These are phyloP conservation scores for Xylaria scruposa DNA, from an alignment of 495 filamentous ascomycete species.

Conservation along the genomic window DNA sequence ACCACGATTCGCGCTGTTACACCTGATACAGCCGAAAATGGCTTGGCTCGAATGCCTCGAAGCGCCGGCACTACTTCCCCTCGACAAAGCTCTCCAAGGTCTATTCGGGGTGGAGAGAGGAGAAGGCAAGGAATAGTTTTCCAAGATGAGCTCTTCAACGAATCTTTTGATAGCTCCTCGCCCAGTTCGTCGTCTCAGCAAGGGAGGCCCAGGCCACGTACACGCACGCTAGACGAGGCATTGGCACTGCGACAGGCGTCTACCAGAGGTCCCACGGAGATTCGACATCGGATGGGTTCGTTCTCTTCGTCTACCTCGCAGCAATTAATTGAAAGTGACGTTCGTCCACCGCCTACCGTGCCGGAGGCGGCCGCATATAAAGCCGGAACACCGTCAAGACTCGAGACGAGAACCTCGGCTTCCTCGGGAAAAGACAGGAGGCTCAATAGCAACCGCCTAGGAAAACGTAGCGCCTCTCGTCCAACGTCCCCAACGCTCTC, in stretches of 20 bases:
- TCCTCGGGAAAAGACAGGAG: slow-evolving; percentile 54
- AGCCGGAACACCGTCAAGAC: slow-evolving; percentile 43
- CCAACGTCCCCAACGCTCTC: slow-evolving; percentile 57
- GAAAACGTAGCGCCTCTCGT: slow-evolving; percentile 56
- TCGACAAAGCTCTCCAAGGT: slow-evolving; percentile 50
- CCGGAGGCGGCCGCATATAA: slow-evolving; percentile 48
- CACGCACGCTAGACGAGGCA: slow-evolving; percentile 59
- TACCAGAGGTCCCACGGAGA: slow-evolving; percentile 44
- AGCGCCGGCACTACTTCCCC: slow-evolving; percentile 45
- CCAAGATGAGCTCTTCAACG: slow-evolving; percentile 51
- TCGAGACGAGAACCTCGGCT: slow-evolving; percentile 45
- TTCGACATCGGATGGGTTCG: slow-evolving; percentile 51
- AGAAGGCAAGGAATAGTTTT: slow-evolving; percentile 61
- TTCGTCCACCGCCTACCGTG: slow-evolving; percentile 43
- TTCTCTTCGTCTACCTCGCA: slow-evolving; percentile 58
- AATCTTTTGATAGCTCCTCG: slow-evolving; percentile 48
- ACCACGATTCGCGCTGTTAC: slow-evolving; percentile 59
- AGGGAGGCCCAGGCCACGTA: slow-evolving; percentile 54
- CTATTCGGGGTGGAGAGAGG: slow-evolving; percentile 46
- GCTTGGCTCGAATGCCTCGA: slow-evolving; percentile 39
- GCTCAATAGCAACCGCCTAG: slow-evolving; percentile 48
- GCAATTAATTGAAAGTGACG: slow-evolving; percentile 46
- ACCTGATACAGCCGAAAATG: slow-evolving; percentile 54
- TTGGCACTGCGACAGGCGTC: slow-evolving; percentile 49
- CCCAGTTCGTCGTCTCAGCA: slow-evolving; percentile 41